Conservation (phyloP, 139 green algal species). For the Picochlorum sp. region DNA sequence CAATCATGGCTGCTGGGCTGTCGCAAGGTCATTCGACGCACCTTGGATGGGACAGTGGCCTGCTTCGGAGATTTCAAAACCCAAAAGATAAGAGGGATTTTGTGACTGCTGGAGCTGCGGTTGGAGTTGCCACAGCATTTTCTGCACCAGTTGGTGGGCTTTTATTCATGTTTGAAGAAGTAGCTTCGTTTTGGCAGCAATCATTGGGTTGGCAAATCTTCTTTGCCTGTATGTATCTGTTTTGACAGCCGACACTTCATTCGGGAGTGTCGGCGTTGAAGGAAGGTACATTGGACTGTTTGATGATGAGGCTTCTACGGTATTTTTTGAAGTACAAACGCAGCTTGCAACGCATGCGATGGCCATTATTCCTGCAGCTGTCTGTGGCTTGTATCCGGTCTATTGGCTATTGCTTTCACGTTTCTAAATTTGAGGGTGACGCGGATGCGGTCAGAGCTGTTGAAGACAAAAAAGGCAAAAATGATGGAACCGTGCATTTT, state of each 20-base stretch:
- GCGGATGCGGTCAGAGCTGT: slow-evolving; percentile 24
- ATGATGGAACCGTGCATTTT: slow-evolving; percentile 65
- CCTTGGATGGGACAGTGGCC: slow-evolving; percentile 48
- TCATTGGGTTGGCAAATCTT: slow-evolving; percentile 75
- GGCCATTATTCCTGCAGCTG: slow-evolving; percentile 55
- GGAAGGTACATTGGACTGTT: slow-evolving; percentile 52
- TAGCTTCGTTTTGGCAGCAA: slow-evolving; percentile 73
- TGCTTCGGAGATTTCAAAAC: slow-evolving; percentile 77
- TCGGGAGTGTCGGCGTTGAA: slow-evolving; percentile 41
- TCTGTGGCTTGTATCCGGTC: slow-evolving; percentile 58
- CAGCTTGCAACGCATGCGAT: slow-evolving; percentile 59
- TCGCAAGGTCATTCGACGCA: slow-evolving; percentile 77
- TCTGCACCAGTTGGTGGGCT: slow-evolving; percentile 73
- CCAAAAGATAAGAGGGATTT: slow-evolving; percentile 86
- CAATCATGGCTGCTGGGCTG: slow-evolving; percentile 45
- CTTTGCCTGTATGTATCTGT: slow-evolving; percentile 64
- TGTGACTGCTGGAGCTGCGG: slow-evolving; percentile 72
- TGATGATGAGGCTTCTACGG: slow-evolving; percentile 40
- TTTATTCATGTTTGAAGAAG: slow-evolving; percentile 83
- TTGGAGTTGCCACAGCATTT: slow-evolving; percentile 77
- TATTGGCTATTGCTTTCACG: slow-evolving; percentile 66
- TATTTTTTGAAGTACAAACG: slow-evolving; percentile 52
- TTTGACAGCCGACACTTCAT: slow-evolving; percentile 59
- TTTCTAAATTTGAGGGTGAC: slow-evolving; percentile 57
- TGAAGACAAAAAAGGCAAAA: slow-evolving; percentile 27